Evolutionary conservation across 208 protist genomes (phyloP).

Genomic region (Balamuthia mandrillaris): DNA sequence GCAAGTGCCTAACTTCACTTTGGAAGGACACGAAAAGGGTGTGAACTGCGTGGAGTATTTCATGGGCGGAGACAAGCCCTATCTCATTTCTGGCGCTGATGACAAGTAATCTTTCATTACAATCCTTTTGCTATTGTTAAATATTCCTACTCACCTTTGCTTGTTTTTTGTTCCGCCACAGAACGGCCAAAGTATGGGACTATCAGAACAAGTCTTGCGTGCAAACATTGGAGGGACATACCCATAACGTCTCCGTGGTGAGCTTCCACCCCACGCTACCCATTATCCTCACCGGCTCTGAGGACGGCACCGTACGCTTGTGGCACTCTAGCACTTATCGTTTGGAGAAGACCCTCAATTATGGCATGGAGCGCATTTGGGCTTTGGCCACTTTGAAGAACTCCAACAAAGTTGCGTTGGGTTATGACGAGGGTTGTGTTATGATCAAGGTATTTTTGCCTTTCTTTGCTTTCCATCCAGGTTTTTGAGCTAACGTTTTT

Average conservation of each 20-base stretch:
- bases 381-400: slow-evolving; percentile 75
- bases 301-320: slow-evolving; percentile 89
- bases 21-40: slow-evolving; percentile 96
- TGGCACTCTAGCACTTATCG: slow-evolving; percentile 93
- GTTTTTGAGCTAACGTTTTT: too few species aligned
- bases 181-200: slow-evolving; percentile 95
- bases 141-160: not conserved
- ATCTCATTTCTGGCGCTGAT: slow-evolving; percentile 94
- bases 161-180: not conserved
- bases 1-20: slow-evolving; percentile 88
- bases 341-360: slow-evolving; percentile 88
- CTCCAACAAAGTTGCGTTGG: slow-evolving; percentile 45
- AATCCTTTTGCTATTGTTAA: not conserved
- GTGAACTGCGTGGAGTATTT: slow-evolving; percentile 99
- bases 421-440: slow-evolving; percentile 59
- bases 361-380: slow-evolving; percentile 92
- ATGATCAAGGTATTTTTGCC: slow-evolving; percentile 42
- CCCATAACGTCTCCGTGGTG: slow-evolving; percentile 90
- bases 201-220: slow-evolving; percentile 95
- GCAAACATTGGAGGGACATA: slow-evolving; percentile 92
- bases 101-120: slow-evolving; percentile 66
- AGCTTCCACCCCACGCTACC: slow-evolving; percentile 95
- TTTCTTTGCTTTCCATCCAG: too few species aligned
- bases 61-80: slow-evolving; percentile 94
- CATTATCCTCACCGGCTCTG: slow-evolving; percentile 90